Base-by-base conservation (phyloP, 768 basidiomycete species). In the Plicaturopsis crispa region DNA sequence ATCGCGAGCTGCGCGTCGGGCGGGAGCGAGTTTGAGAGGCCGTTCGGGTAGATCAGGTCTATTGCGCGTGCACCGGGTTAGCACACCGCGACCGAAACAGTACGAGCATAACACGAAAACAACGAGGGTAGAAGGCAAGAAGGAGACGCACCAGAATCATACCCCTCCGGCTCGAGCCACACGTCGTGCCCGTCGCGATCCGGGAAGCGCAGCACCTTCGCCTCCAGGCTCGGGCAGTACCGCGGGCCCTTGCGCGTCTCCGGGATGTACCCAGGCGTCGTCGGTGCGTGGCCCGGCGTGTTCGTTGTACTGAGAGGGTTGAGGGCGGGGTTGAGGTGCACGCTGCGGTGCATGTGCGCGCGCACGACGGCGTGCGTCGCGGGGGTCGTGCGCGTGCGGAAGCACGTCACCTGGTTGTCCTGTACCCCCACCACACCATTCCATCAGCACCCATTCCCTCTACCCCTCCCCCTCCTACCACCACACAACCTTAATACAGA, bases 161-260 rank as follows among this genome's bases (percentile, higher is more conserved):
- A 91, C 1, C 91, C 91, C 53, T 94, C 91, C 0, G 89, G 91
- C 53, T 94, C 91, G 3, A 94, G 65, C 89, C 90, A 94, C 30
- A 93, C 71, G 2, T 61, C 78, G 50, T 94, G 91, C 4, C 62
- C 60, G 5, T 65, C 59, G 56, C 84, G 89, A 43, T 84, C 61
- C 3, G 72, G 72, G 54, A 93, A 93, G 10, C 88, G 75, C 26
- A 78, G 65, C 6, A 94, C 75, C 55, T 94, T 94, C 7, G 86
- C 77, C 56, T 94, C 91, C 1, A 94, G 68, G 0, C 87, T 90
- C 5, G 91, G 91, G 46, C 91, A 94, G 56, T 94, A 94, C 14
- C 91, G 74, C 4, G 91, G 91, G 2, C 90, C 88, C 89, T n/a
- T n/a, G n/a, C n/a, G n/a, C n/a, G n/a, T n/a, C n/a, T n/a, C 39